Evolutionary conservation across 352 stramenopile species (phyloP), one percentile per base, ranked within the genome.

Genomic region (Phytopythium chamaehyphon): DNA sequence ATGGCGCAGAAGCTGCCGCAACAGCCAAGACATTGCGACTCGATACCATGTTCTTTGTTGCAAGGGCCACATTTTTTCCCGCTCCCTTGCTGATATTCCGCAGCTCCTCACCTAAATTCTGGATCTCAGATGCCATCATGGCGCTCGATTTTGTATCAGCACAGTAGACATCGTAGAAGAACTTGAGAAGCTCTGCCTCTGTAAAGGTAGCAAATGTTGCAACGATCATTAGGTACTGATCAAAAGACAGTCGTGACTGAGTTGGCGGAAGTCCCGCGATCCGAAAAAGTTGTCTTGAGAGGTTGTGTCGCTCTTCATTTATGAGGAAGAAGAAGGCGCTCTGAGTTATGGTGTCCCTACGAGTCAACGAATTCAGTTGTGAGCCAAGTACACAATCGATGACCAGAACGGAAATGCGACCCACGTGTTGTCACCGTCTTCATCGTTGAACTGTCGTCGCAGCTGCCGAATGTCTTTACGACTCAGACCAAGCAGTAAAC

Each of bases 271-370:
- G 18, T 19, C 59, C 46, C 3, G 40, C 55, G 15, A 86, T 51
- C 0, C 69, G 68, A 22, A 88, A 66, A 10, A 86, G 46, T 37
- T 59, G 59, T 15, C 62, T 61, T 2, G 71, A 82, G 18, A 88
- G 37, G 10, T 69, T 59, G 19, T 74, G 65, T 35, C 59, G 62
- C 19, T 79, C 53, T 40, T 86, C 60, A 8, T 73, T 61, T 16
- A 88, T 74, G n/a, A 88, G 52, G 47, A 71, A 79, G 53, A 86
- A 86, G 54, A 86, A 79, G 12, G 57, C 50, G 3, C 62, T 54
- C 19, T 75, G 51, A 19, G 65, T 81, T 37, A 78, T 71, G 0
- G 54, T 62, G 39, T 78, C 64, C 22, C 64, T 75, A 36, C 53
- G 23, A 16, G 43, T 1, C 8, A 3, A 2, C 33, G 26, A 26